These are phyloP conservation scores for Moniliophthora roreri DNA, from an alignment of 1,284 basidiomycete species.

Conservation along the genomic window DNA sequence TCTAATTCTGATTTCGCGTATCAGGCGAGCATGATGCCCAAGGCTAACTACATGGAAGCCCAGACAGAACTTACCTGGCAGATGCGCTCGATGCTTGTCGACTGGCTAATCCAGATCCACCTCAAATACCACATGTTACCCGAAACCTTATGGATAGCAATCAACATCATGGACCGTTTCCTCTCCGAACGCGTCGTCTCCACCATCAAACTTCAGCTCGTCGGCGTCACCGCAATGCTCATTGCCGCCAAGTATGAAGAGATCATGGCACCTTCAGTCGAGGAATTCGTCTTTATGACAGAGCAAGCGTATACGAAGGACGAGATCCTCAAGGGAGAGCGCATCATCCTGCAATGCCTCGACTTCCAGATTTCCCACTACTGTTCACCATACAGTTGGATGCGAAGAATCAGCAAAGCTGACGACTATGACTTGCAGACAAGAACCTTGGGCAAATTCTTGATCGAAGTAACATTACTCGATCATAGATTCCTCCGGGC, in stretches of 20 bases:
- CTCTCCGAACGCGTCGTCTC: slow-evolving; percentile 91
- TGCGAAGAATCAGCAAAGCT: slow-evolving; percentile 97
- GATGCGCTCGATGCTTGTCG: slow-evolving; percentile 94
- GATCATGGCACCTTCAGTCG: slow-evolving; percentile 91
- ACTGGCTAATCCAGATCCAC: slow-evolving; percentile 98
- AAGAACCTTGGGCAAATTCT: slow-evolving; percentile 94
- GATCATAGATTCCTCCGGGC: slow-evolving; percentile 93
- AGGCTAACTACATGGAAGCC: slow-evolving; percentile 90
- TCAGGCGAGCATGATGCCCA: slow-evolving; percentile 88
- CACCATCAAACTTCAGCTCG: slow-evolving; percentile 94
- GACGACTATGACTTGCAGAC: slow-evolving; percentile 99
- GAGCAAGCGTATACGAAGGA: slow-evolving; percentile 92
- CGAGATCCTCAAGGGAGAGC: slow-evolving; percentile 97
- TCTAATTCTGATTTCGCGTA: slow-evolving; percentile 12
- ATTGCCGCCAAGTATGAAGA: slow-evolving; percentile 99
- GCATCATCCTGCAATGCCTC: slow-evolving; percentile 91
- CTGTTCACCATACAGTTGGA: slow-evolving; percentile 99
- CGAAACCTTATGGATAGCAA: slow-evolving; percentile 97
- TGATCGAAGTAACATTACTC: slow-evolving; percentile 94
- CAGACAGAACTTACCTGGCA: slow-evolving; percentile 96
- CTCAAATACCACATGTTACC: slow-evolving; percentile 96
- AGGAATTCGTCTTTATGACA: slow-evolving; percentile 98
- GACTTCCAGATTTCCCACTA: slow-evolving; percentile 97
- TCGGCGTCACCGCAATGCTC: slow-evolving; percentile 97
- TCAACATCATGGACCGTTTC: slow-evolving; percentile 98